Conservation (phyloP, 129 eudicot species). For the Ambrosia artemisiifolia region DNA sequence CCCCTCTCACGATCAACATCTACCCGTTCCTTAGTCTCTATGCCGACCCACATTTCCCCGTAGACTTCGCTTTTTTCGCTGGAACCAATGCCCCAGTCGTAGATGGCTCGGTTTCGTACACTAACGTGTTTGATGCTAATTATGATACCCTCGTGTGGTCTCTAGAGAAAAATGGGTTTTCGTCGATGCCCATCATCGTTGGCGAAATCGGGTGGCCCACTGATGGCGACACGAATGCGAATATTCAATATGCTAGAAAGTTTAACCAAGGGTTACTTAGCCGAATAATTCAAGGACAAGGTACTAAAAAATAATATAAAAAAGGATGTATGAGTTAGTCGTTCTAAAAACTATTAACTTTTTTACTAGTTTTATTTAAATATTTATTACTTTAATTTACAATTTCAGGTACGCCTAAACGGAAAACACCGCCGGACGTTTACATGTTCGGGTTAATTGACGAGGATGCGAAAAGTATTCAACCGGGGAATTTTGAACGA, state of each 20-base stretch:
- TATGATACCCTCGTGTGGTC: slow-evolving; percentile 83
- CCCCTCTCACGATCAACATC: slow-evolving; percentile 80
- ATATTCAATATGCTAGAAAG: slow-evolving; percentile 55
- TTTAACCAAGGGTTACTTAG: slow-evolving; percentile 80
- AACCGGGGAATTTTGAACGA: slow-evolving; percentile 91
- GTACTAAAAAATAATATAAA: slow-evolving; percentile 13
- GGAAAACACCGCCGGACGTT: slow-evolving; percentile 64
- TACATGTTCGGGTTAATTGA: slow-evolving; percentile 70
- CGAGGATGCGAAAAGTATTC: slow-evolving; percentile 77
- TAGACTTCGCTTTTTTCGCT: slow-evolving; percentile 78
- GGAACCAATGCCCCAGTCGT: slow-evolving; percentile 63
- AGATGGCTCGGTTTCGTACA: slow-evolving; percentile 70
- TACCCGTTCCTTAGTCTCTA: slow-evolving; percentile 95
- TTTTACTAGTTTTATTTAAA: neutral
- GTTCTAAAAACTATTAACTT: no score
- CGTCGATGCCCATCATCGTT: slow-evolving; percentile 56
- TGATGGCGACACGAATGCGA: slow-evolving; percentile 71
- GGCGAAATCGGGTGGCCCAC: slow-evolving; percentile 99
- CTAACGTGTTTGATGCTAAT: slow-evolving; percentile 91
- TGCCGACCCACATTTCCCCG: slow-evolving; percentile 87
- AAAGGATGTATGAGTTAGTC: no score
- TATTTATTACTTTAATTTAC: neutral
- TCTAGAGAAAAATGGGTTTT: slow-evolving; percentile 79
- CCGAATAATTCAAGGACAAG: slow-evolving; percentile 59
- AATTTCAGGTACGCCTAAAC: slow-evolving; percentile 51